Evolutionary conservation across 2,329 filamentous ascomycete species (phyloP).

Genomic region (Ramularia endophylla): DNA sequence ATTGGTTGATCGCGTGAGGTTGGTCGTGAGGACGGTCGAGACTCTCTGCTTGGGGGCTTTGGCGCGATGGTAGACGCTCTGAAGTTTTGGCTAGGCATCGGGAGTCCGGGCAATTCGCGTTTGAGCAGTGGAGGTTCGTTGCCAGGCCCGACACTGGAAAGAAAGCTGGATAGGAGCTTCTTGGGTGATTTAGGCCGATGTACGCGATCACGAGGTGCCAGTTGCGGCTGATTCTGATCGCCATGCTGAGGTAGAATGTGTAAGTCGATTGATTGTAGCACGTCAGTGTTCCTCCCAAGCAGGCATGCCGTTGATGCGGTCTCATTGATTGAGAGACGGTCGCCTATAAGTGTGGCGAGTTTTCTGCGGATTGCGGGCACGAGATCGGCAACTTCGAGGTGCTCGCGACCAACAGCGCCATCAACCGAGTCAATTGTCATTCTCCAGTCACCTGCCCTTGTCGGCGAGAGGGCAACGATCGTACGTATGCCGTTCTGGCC

Average conservation of each 20-base stretch:
- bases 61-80: slow-evolving; percentile 29
- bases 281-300: slow-evolving; percentile 71
- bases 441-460: slow-evolving; percentile 50
- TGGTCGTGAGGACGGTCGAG: slow-evolving; percentile 22
- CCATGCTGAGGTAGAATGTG: slow-evolving; percentile 16
- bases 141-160: slow-evolving; percentile 55
- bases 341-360: slow-evolving; percentile 26
- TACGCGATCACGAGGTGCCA: slow-evolving; percentile 40
- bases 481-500: slow-evolving; percentile 60
- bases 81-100: slow-evolving; percentile 17
- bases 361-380: slow-evolving; percentile 36
- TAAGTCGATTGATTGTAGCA: slow-evolving; percentile 59
- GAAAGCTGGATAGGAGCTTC: slow-evolving; percentile 77
- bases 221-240: slow-evolving; percentile 12
- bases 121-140: slow-evolving; percentile 23
- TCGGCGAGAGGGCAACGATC: slow-evolving; percentile 55
- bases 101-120: slow-evolving; percentile 25
- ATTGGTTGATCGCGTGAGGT: slow-evolving; percentile 28
- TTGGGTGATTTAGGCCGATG: slow-evolving; percentile 80
- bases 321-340: slow-evolving; percentile 64
- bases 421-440: slow-evolving; percentile 59
- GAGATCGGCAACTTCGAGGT: slow-evolving; percentile 66
- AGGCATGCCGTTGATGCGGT: slow-evolving; percentile 59
- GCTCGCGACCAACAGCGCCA: slow-evolving; percentile 67
- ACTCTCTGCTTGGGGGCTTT: slow-evolving; percentile 33